Conservation (phyloP, 441 rosid genomes). For the Populus hybrid region DNA sequence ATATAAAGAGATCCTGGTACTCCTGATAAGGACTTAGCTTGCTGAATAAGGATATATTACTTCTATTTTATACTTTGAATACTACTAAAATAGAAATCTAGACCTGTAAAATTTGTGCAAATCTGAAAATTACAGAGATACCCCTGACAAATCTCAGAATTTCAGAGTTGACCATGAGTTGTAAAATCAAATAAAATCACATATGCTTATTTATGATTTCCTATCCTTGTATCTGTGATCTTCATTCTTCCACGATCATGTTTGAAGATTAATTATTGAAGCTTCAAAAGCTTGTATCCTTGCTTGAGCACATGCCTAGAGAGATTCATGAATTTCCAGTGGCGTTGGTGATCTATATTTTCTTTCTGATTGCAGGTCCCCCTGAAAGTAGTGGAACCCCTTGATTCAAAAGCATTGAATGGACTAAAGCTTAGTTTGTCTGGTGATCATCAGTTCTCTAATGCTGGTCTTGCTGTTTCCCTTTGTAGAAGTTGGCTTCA, state of each 20-base stretch:
- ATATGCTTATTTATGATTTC: not conserved
- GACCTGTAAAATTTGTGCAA: not conserved
- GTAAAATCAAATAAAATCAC: not conserved
- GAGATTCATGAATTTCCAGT: not conserved
- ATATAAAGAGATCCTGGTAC: not conserved
- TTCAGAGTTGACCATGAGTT: not conserved
- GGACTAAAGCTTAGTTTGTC: conserved; percentile 63
- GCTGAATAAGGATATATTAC: not conserved
- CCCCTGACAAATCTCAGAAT: not conserved
- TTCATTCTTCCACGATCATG: not conserved
- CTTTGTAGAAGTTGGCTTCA: conserved; percentile 79
- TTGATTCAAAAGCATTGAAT: conserved; percentile 41
- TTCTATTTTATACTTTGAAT: not conserved
- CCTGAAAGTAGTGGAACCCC: conserved; percentile 58
- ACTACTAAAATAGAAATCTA: not conserved
- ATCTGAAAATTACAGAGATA: not conserved
- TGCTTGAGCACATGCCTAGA: not conserved
- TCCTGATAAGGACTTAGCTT: not conserved
- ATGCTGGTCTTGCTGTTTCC: conserved; percentile 87
- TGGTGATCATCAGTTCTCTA: conserved; percentile 79
- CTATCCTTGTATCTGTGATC: not conserved
- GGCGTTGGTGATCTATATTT: not conserved
- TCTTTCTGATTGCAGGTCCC: conserved; percentile 52
- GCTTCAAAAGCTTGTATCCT: not conserved
- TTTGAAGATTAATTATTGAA: conserved; percentile 5